Percentiles rank a stretch among this genome's conserved stretches.
These are phyloP conservation scores for Hydnomerulius pinastri DNA, from an alignment of 768 basidiomycete species.

Conservation along the genomic window DNA sequence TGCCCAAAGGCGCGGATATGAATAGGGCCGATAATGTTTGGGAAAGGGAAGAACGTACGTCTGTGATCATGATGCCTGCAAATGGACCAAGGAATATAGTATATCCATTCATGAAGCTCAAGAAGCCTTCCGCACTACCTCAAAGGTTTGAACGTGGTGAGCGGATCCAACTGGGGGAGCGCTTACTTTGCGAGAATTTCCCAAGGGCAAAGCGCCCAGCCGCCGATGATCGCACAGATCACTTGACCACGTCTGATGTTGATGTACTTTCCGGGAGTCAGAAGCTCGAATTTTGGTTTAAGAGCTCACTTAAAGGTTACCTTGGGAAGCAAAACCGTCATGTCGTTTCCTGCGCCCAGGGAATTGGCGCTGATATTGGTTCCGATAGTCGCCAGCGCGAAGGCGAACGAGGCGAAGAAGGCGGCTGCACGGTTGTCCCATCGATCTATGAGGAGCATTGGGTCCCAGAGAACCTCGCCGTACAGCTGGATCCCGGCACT, in stretches of 20 bases:
- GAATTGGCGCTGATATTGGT: conserved; percentile 80
- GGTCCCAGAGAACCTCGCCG: conserved; percentile 73
- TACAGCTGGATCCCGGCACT: conserved; percentile 74
- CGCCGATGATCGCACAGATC: conserved; percentile 42
- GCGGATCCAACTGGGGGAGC: not conserved
- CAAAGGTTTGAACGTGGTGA: not conserved
- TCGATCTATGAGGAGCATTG: conserved; percentile 67
- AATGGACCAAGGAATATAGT: conserved; percentile 87
- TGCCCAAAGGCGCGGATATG: conserved; percentile 27
- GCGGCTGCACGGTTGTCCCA: conserved; percentile 87
- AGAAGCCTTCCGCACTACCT: conserved; percentile 58
- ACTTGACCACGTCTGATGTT: conserved; percentile 32
- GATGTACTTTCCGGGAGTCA: conserved; percentile 25
- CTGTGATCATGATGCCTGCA: conserved; percentile 69
- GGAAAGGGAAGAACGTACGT: conserved; percentile 41
- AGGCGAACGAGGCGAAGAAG: conserved; percentile 79
- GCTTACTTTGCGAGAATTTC: conserved; percentile 61
- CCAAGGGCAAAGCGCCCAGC: conserved; percentile 86
- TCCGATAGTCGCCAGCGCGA: conserved; percentile 70
- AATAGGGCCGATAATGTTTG: not conserved
- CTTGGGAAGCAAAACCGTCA: conserved; percentile 72
- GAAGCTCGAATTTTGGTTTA: no score
- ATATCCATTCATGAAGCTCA: conserved; percentile 82
- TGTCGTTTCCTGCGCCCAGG: conserved; percentile 77
- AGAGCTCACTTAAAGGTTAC: conserved; percentile 8